Percentiles rank a stretch among this genome's conserved stretches.
Conservation (phyloP, 345 rosid genomes). For the Viola odorata region DNA sequence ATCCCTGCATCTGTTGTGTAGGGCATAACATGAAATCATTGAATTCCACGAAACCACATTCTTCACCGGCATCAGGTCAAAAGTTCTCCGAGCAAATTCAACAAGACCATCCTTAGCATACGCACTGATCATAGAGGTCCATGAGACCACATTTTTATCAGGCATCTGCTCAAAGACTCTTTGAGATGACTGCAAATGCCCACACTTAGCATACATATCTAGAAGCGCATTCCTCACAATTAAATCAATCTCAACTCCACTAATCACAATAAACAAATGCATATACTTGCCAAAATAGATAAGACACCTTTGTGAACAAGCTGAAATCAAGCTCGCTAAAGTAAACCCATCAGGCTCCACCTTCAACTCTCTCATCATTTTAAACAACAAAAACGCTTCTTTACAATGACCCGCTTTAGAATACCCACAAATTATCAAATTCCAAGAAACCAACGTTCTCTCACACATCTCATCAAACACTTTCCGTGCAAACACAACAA, state of each 20-base stretch:
- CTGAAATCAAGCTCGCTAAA: conserved; percentile 16
- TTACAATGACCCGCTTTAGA: conserved; percentile 21
- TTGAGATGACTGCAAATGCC: conserved; percentile 2
- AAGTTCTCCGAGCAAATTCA: conserved; percentile 14
- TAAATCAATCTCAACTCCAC: conserved; percentile 11
- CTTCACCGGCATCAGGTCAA: conserved; percentile 17
- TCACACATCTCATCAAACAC: conserved; percentile 13
- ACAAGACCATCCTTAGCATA: conserved; percentile 7
- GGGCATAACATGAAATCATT: conserved; percentile 25
- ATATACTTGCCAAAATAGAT: conserved; percentile 23
- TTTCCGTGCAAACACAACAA: conserved; percentile 1
- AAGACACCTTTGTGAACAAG: conserved; percentile 19
- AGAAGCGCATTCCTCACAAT: conserved; percentile 28
- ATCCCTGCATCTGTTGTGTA: conserved; percentile 14
- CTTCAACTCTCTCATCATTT: conserved; percentile 14
- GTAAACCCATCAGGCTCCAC: conserved; percentile 28
- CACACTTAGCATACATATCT: background rate
- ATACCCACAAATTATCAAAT: conserved; percentile 18
- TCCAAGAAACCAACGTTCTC: conserved; percentile 12
- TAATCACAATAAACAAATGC: no score
- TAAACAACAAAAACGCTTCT: conserved; percentile 27
- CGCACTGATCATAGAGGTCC: conserved; percentile 20
- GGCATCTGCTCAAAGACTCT: conserved; percentile 17
- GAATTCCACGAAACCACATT: conserved; percentile 30
- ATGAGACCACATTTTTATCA: conserved; percentile 11